Evolutionary conservation across 306 rosid species (phyloP).

Genomic region (Alnus glutinosa): DNA sequence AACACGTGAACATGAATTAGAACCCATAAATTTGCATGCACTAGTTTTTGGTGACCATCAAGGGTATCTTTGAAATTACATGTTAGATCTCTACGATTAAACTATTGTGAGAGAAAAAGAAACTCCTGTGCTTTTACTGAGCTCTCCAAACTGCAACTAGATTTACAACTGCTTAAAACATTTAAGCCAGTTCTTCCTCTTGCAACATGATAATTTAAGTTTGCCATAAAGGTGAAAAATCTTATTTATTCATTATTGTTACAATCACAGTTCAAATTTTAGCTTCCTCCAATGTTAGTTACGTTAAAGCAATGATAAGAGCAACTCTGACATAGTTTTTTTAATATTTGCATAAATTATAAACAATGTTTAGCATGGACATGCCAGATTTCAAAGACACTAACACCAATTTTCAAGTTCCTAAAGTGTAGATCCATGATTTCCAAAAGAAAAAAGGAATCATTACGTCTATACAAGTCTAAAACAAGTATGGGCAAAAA

Average conservation of each 20-base stretch:
- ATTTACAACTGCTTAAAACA: background rate
- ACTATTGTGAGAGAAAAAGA: constrained; percentile 1
- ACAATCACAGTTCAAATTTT: background rate
- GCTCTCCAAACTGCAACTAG: background rate
- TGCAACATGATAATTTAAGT: background rate
- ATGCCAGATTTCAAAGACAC: background rate
- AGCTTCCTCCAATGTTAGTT: background rate
- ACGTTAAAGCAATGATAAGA: background rate
- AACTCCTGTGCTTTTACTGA: background rate
- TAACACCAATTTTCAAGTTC: background rate
- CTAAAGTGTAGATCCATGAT: background rate
- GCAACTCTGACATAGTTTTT: background rate
- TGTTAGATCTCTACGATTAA: background rate
- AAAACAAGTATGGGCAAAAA: background rate
- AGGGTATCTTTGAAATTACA: background rate
- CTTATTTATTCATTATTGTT: background rate
- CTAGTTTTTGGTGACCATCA: background rate
- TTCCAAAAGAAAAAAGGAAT: background rate
- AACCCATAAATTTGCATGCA: background rate
- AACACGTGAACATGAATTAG: no score
- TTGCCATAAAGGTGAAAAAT: background rate
- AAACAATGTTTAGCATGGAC: background rate
- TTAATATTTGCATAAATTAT: background rate
- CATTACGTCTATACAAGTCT: background rate
- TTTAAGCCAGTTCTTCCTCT: background rate